These are phyloP conservation scores for Cryptosporidium muris DNA, from an alignment of 169 alveolate genomes.

Conservation along the genomic window DNA sequence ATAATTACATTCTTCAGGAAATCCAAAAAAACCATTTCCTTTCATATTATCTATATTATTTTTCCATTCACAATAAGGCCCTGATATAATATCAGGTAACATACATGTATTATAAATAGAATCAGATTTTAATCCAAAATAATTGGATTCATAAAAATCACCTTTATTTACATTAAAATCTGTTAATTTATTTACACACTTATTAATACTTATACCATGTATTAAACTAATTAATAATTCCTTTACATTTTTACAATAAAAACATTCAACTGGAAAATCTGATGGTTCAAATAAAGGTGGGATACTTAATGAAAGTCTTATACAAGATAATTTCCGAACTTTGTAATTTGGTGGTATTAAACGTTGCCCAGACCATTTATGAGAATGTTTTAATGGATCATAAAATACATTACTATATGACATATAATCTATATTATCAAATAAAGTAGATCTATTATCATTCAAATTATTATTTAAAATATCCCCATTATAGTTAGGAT, in stretches of 20 bases:
- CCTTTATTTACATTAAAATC: constrained; percentile 8
- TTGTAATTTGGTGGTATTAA: neutral
- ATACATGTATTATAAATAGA: constrained; percentile 32
- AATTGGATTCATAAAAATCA: neutral
- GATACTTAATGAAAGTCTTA: constrained; percentile 22
- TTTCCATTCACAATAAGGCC: constrained; percentile 1
- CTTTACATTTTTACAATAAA: constrained; percentile 27
- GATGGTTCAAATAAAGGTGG: constrained; percentile 45
- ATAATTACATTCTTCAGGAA: constrained; percentile 52
- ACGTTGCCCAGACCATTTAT: no score
- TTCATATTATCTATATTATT: neutral
- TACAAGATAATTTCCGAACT: constrained; percentile 1
- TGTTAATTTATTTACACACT: constrained; percentile 1
- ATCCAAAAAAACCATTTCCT: constrained; percentile 2
- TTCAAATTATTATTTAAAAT: neutral
- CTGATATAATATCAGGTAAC: constrained; percentile 47
- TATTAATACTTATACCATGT: constrained; percentile 13
- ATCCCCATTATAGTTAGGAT: constrained; percentile 38
- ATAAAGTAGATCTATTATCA: neutral
- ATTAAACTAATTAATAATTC: constrained; percentile 27
- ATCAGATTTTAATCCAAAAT: constrained; percentile 1
- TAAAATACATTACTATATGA: neutral
- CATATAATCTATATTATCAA: neutral
- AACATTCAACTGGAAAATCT: constrained; percentile 48
- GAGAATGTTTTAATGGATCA: neutral